Evolutionary conservation across 2,329 filamentous ascomycete genomes (phyloP), one percentile per base, ranked within the genome.

Genomic region (Aquanectria penicillioides): DNA sequence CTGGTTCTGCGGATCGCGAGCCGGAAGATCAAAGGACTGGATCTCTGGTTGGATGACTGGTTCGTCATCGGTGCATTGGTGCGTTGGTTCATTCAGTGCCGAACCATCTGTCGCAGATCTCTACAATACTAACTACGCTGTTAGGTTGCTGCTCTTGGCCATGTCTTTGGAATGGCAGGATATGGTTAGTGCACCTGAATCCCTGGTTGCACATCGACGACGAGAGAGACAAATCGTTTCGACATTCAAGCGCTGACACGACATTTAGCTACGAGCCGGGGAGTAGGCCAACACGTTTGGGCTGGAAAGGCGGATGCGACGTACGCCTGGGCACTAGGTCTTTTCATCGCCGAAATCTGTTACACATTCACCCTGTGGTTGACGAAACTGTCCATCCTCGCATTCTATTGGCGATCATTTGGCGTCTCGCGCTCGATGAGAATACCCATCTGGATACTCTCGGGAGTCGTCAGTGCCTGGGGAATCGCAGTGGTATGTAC

Each of bases 321-420:
- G 18, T 62, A 58, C 12, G 67, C 62, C 0, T 70, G 58, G 61
- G 62, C 68, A 0, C n/a, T 66, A 2, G 62, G 50, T 3, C 53
- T 70, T 12, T 71, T 71, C 55, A 52, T 64, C 22, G 56, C 67
- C 4, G 68, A 71, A 13, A 20, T 65, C 6, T 47, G 48, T 8
- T 70, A 71, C 9, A 53, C 62, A 8, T 8, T 68, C 12, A 65
- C 57, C 11, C 18, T 71, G 15, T 22, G 52, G 2, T 57, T 52
- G 2, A 65, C 68, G 33, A 70, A 70, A 15, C 59, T 56, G 50
- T 69, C 69, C 15, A 69, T 65, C 17, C 58, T 71, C 10, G 52
- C 62, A 9, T 67, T 70, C 17, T 71, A 71, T 47, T 71, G 68
- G 67, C 61, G 69, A 5, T 59, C 61, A 4, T 69, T 71, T 51